Conservation (phyloP, 2,329 filamentous ascomycete species). For the Aureobasidium sp. region DNA sequence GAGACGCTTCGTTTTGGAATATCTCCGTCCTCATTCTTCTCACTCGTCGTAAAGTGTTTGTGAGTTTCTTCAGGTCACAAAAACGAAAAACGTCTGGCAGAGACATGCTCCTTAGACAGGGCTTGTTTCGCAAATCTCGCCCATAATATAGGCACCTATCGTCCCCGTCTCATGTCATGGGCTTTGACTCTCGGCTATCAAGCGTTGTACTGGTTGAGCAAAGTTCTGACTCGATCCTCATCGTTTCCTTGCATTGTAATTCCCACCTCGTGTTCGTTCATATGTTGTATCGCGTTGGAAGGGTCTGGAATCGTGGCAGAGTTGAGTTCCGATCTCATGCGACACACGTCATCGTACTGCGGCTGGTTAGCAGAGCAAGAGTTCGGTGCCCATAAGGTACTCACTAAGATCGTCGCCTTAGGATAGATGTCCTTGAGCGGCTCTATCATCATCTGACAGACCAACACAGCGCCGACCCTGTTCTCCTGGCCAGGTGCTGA, state of each 20-base stretch:
- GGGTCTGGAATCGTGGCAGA: neutral
- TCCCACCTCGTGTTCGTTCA: neutral
- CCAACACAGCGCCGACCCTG: neutral
- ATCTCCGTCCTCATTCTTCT: too few species aligned
- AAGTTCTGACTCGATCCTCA: neutral
- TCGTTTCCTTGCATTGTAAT: neutral
- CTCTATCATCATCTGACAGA: constrained; percentile 4
- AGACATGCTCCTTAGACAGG: too few species aligned
- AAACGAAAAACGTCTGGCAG: too few species aligned
- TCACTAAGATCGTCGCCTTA: constrained; percentile 1
- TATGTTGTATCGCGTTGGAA: neutral
- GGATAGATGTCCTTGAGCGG: constrained; percentile 8
- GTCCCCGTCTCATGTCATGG: neutral
- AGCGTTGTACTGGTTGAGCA: neutral
- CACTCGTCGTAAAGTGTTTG: too few species aligned
- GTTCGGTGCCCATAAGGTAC: neutral
- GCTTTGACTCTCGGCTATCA: neutral
- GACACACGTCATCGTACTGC: constrained; percentile 4
- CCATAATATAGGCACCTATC: neutral
- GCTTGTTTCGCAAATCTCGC: too few species aligned
- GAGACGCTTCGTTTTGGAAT: too few species aligned
- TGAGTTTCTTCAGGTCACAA: too few species aligned
- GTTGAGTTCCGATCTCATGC: neutral
- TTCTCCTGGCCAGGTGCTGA: neutral
- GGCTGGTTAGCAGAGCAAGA: neutral